phyloP scores from a whole-genome alignment of 306 rosid species.

The Carpinus viminea region DNA sequence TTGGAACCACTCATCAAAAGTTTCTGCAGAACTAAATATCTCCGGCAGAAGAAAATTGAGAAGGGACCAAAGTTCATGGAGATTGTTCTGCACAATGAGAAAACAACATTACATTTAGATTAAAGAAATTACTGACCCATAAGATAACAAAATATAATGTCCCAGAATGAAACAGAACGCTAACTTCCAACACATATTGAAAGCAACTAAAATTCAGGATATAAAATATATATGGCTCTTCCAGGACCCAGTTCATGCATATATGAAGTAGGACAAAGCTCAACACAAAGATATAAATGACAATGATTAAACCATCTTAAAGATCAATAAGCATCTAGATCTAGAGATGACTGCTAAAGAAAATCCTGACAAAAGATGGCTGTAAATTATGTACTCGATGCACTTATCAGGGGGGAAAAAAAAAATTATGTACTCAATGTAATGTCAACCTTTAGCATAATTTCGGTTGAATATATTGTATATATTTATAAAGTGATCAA shows the following conservation, averaged over 20 bases:
- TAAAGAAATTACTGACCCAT: background rate
- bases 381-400: no score
- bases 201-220: background rate
- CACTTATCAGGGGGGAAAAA: no score
- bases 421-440: no score
- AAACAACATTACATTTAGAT: background rate
- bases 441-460: background rate
- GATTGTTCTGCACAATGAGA: constrained; percentile 72
- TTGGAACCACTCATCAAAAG: constrained; percentile 99
- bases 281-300: no score
- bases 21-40: constrained; percentile 96
- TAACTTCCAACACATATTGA: background rate
- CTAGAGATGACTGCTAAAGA: no score
- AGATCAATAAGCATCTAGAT: no score
- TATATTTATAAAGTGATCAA: background rate
- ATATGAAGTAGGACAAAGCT: no score
- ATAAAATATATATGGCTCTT: no score
- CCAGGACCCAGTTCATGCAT: no score
- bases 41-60: constrained; percentile 98
- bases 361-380: no score
- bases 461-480: background rate
- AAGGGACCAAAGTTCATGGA: constrained; percentile 96
- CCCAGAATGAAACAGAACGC: background rate
- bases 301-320: no score
- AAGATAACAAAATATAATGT: background rate